Evolutionary conservation across 805 yeast genomes (phyloP), one percentile per base, ranked within the genome.

Genomic region (Candida nonsorbophila): DNA sequence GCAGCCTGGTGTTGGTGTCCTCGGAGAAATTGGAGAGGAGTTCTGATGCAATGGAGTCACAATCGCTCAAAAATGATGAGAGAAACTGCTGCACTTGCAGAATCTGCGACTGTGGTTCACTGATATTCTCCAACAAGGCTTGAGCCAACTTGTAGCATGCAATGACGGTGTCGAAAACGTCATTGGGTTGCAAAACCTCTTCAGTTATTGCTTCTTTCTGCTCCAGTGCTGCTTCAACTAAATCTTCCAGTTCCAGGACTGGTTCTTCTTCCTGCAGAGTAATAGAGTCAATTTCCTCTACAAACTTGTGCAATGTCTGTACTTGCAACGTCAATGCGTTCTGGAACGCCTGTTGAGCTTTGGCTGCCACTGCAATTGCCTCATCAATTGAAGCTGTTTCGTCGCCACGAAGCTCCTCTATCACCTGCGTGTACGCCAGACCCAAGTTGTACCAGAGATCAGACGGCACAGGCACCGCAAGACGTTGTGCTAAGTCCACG

Each of bases 371-470:
- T 1, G 37, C 33, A 8, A 50, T 13, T 4, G 54, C 29, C 18
- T 47, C 13, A 8, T 20, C 17, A 25, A 43, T 39, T 8, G 15
- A 8, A 14, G 16, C 3, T 13, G 5, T 6, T 19, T 12, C n/a
- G 24, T 69, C 73, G 10, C 13, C 25, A 9, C 22, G 27, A 10
- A 13, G 21, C 9, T 36, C 28, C 30, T 73, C 79, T 21, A 72
- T 47, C 7, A 56, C 55, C 37, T 72, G 77, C 17, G 63, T 60
- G 38, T 69, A 69, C 6, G 66, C 72, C 24, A 72, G 42, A 0
- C 66, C 72, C 7, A 65, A 48, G 37, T 73, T 74, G 45, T 55
- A 71, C 17, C 62, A 47, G 26, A 73, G 50, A 40, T 74, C 79
- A 49, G 57, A 47, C 3, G 68, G 60, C 4, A 44, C 34, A 3